Conservation (phyloP, 768 basidiomycete genomes). For the Coprinopsis sp. region DNA sequence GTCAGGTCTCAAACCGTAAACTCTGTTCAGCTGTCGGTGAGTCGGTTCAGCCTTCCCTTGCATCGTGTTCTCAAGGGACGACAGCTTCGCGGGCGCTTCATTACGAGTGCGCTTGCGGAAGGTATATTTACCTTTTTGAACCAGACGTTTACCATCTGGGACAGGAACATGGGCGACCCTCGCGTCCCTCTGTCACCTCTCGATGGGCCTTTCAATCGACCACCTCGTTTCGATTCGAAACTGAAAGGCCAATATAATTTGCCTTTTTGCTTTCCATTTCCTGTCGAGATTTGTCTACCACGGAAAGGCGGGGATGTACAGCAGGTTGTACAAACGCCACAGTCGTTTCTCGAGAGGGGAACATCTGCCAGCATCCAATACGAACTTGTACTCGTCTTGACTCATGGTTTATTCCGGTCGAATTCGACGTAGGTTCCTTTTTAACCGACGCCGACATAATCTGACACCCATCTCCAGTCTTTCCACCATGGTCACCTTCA, state of each 20-base stretch:
- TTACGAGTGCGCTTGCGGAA: slow-evolving; percentile 3
- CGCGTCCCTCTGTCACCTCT: slow-evolving; percentile 2
- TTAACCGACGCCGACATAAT: neutral
- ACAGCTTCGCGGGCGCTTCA: slow-evolving; percentile 13
- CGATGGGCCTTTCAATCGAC: slow-evolving; percentile 1
- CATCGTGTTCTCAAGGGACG: neutral
- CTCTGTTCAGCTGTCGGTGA: slow-evolving; percentile 12
- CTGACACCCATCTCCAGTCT: slow-evolving; percentile 13
- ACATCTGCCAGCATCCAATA: slow-evolving; percentile 32
- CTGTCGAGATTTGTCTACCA: slow-evolving; percentile 23
- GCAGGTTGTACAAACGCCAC: slow-evolving; percentile 20
- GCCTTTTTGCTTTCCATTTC: slow-evolving; percentile 38
- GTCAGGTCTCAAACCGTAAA: slow-evolving; percentile 14
- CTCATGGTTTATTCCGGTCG: slow-evolving; percentile 32
- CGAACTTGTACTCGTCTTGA: slow-evolving; percentile 31
- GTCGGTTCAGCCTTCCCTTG: neutral
- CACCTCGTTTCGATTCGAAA: slow-evolving; percentile 28
- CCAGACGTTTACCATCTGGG: slow-evolving; percentile 22
- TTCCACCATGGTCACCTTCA: slow-evolving; percentile 17
- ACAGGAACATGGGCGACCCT: slow-evolving; percentile 28
- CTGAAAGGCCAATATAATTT: slow-evolving; percentile 32
- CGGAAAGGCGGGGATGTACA: slow-evolving; percentile 6
- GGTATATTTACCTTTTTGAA: slow-evolving; percentile 10
- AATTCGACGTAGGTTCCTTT: slow-evolving; percentile 32
- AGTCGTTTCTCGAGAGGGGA: slow-evolving; percentile 32